phyloP scores from a whole-genome alignment of 2,329 filamentous ascomycete genomes.

The Xylariaceae sp. region DNA sequence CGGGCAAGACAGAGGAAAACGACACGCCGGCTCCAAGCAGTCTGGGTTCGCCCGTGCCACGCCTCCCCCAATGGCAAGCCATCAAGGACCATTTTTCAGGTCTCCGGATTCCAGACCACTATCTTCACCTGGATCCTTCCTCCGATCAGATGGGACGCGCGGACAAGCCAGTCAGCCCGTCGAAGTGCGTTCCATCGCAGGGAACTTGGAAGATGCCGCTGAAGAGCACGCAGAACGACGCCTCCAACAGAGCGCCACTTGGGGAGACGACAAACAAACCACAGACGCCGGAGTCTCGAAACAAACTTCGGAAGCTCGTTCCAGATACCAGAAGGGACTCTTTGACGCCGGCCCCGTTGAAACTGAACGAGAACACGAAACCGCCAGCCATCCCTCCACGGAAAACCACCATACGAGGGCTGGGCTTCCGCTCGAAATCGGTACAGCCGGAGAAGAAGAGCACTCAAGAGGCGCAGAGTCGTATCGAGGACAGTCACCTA shows the following conservation, averaged over 20 bases:
- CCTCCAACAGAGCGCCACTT: slow-evolving; percentile 6
- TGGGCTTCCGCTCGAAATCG: no score
- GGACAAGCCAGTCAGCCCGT: neutral
- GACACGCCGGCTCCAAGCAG: slow-evolving; percentile 15
- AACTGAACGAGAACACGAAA: slow-evolving; percentile 29
- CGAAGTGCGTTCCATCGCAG: neutral
- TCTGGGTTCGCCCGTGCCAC: slow-evolving; percentile 3
- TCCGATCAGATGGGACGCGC: slow-evolving; percentile 8
- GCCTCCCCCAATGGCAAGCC: neutral
- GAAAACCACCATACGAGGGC: neutral
- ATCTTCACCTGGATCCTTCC: slow-evolving; percentile 21
- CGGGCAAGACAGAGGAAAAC: slow-evolving; percentile 19
- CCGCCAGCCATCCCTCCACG: slow-evolving; percentile 17
- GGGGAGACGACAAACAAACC: slow-evolving; percentile 9
- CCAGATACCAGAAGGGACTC: slow-evolving; percentile 28
- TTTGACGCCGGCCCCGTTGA: slow-evolving; percentile 38
- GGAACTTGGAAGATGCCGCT: neutral
- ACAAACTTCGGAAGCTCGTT: slow-evolving; percentile 1
- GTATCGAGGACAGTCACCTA: slow-evolving; percentile 10
- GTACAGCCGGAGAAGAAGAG: slow-evolving; percentile 9
- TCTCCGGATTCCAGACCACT: slow-evolving; percentile 28
- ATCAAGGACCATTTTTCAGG: slow-evolving; percentile 25
- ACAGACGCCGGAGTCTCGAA: slow-evolving; percentile 6
- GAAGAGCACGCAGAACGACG: slow-evolving; percentile 4
- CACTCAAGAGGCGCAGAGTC: slow-evolving; percentile 13